A percentile compares a stretch with the other conserved stretches of the same genome.
Conservation (phyloP, 73 alveolate genomes). For the Paramecium biaurelia region DNA sequence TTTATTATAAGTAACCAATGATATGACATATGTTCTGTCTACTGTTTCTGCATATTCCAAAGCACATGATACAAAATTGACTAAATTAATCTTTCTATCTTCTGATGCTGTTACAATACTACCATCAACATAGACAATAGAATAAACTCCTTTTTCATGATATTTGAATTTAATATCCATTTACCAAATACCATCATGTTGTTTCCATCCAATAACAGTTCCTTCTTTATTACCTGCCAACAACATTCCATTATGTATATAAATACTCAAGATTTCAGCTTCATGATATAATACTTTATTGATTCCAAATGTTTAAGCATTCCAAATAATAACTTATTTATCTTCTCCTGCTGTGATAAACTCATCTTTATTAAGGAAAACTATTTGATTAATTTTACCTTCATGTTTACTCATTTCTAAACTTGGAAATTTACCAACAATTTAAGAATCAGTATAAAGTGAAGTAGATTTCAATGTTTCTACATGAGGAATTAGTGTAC, state of each 20-base stretch:
- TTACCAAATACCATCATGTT: constrained; percentile 17
- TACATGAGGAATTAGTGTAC: not conserved
- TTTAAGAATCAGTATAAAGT: constrained; percentile 6
- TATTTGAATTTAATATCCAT: not conserved
- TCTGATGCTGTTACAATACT: constrained; percentile 36
- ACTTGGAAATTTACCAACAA: constrained; percentile 5
- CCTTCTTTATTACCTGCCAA: constrained; percentile 40
- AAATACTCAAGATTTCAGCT: constrained; percentile 29
- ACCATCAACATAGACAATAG: not conserved
- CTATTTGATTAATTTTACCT: constrained; percentile 32
- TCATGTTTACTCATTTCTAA: constrained; percentile 41
- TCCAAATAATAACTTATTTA: constrained; percentile 18
- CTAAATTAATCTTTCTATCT: constrained; percentile 40
- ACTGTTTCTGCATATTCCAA: constrained; percentile 19
- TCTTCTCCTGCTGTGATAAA: constrained; percentile 50
- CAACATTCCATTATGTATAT: not conserved
- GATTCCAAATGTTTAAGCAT: constrained; percentile 5
- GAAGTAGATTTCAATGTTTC: not conserved
- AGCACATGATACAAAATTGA: not conserved
- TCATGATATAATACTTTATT: not conserved
- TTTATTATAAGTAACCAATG: not conserved
- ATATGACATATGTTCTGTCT: constrained; percentile 40
- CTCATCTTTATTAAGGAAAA: not conserved
- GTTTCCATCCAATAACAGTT: not conserved
- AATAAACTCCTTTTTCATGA: constrained; percentile 35